Base-by-base conservation (phyloP, 495 filamentous ascomycete genomes). In the Jackrogersella minutella region DNA sequence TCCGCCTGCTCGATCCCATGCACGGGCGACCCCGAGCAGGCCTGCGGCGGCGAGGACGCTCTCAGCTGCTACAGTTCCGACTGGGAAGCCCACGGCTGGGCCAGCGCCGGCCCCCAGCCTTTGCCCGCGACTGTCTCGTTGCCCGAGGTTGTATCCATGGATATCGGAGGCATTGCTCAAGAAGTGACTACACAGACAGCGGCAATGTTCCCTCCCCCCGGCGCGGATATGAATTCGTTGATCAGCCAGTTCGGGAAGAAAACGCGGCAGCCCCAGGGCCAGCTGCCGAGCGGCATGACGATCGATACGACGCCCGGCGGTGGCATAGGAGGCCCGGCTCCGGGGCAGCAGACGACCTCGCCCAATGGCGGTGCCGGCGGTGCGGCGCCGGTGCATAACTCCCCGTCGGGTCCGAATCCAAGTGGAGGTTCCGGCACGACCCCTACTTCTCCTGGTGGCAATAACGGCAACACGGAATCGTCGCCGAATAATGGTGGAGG, bases 11-110 rank as follows among this genome's bases (percentile, higher is more conserved):
- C 54, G 53, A 79, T 77, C 67, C 58, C 72, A 1, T 85, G 83
- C 72, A 75, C 77, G 26, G 83, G 82, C 46, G 77, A 79, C 51
- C 46, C 21, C 1, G 68, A 49, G 22, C 71, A 83, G 71, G 78
- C 59, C 3, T 86, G 83, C 62, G 83, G 83, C 39, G 83, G 79
- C 24, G 40, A 56, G 40, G 73, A 78, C 69, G 76, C 80, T 26
- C 64, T 85, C 30, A 75, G 66, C 57, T 62, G 81, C 36, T 82
- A 75, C 58, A 76, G 74, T 58, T 73, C 76, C 49, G 76, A 73
- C 46, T 75, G 75, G 21, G 62, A 75, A 46, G 64, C 71, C 1
- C 69, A 74, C 33, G 71, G 71, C 8, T 74, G 71, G 71, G 71
- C 71, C 5, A 74, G 71, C 36, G 62, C 52, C 5, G 71, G 71